phyloP scores from a whole-genome alignment of 257 asterid genomes.

The Ilex aquifolium region DNA sequence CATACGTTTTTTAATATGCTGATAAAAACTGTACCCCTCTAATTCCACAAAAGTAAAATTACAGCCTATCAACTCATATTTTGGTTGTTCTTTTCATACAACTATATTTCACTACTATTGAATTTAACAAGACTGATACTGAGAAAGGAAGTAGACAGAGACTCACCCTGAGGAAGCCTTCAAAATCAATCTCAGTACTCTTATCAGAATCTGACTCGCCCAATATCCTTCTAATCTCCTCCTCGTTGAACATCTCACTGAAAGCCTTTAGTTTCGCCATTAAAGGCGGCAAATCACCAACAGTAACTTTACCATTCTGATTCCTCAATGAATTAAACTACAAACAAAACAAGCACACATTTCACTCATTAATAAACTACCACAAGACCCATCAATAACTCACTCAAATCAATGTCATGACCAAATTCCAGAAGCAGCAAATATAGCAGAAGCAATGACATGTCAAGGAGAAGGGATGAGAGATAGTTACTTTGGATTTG shows the following conservation, averaged over 20 bases:
- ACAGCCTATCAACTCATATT: not conserved
- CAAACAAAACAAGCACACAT: conserved; percentile 3
- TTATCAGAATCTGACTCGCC: conserved; percentile 47
- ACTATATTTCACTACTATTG: not conserved
- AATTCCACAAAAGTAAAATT: not conserved
- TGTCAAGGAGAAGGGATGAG: too few relatives aligned
- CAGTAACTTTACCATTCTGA: conserved; percentile 62
- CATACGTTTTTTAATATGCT: not conserved
- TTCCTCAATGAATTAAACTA: conserved; percentile 66
- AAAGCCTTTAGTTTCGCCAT: conserved; percentile 68
- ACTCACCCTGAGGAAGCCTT: conserved; percentile 88
- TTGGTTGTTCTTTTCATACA: conserved; percentile 2
- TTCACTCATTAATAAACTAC: conserved; percentile 15
- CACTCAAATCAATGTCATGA: conserved; percentile 7
- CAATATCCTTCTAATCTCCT: conserved; percentile 51
- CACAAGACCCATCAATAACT: conserved; percentile 15
- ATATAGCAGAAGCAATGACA: not conserved
- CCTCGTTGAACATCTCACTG: conserved; percentile 49
- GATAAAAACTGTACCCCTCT: not conserved
- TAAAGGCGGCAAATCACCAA: conserved; percentile 67
- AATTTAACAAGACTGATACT: not conserved
- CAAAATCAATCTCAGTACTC: conserved; percentile 71
- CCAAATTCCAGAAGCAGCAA: too few relatives aligned
- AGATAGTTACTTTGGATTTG: not conserved
- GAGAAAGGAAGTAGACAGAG: conserved; percentile 7